These are phyloP conservation scores for Cladorrhinum sp. DNA, from an alignment of 2,329 filamentous ascomycete genomes.

Conservation along the genomic window DNA sequence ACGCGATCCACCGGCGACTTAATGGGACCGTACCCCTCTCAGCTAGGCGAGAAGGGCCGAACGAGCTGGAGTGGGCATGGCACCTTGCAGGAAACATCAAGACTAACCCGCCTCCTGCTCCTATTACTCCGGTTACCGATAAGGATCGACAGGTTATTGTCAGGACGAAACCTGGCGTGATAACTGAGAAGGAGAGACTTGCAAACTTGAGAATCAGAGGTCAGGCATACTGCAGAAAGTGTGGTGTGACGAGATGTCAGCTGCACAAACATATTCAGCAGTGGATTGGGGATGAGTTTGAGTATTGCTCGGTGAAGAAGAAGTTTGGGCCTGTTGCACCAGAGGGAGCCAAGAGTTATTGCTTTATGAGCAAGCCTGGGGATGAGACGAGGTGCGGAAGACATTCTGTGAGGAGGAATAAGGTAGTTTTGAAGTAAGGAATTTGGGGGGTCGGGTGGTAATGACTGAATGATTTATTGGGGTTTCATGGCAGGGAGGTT, in stretches of 20 bases:
- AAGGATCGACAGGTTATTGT: background rate
- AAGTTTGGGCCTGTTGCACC: slow-evolving; percentile 52
- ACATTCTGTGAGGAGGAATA: slow-evolving; percentile 35
- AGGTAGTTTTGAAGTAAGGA: slow-evolving; percentile 11
- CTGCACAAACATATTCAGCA: slow-evolving; percentile 59
- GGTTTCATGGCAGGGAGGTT: background rate
- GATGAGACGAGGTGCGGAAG: slow-evolving; percentile 58
- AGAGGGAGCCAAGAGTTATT: slow-evolving; percentile 48
- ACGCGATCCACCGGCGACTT: slow-evolving; percentile 55
- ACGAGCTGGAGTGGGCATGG: slow-evolving; percentile 64
- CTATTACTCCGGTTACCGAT: background rate
- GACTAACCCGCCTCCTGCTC: slow-evolving; percentile 23
- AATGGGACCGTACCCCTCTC: slow-evolving; percentile 56
- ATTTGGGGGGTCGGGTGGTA: no score
- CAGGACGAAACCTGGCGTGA: background rate
- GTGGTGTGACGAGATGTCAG: slow-evolving; percentile 59
- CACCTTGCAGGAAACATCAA: slow-evolving; percentile 49
- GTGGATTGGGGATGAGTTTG: slow-evolving; percentile 55
- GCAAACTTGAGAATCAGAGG: slow-evolving; percentile 52
- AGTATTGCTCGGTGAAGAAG: slow-evolving; percentile 60
- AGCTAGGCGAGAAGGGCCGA: slow-evolving; percentile 56
- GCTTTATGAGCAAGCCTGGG: slow-evolving; percentile 59
- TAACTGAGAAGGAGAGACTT: slow-evolving; percentile 31
- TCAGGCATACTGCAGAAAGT: slow-evolving; percentile 61
- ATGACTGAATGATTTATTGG: background rate